Base-by-base conservation (phyloP, 1,139 yeast genomes). In the Kurtzmaniella quercitrusa region DNA sequence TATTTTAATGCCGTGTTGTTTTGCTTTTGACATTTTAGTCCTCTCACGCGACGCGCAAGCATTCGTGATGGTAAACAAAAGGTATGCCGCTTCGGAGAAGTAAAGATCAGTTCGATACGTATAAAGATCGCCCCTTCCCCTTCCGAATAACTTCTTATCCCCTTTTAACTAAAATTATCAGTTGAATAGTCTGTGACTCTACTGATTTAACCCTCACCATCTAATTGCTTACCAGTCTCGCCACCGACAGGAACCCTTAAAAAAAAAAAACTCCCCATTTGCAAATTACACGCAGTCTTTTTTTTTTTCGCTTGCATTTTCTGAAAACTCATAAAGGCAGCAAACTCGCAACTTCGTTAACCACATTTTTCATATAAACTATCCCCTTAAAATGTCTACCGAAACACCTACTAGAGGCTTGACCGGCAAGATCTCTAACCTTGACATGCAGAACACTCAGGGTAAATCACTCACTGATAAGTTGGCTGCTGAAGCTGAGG, bases 341-440 rank as follows among this genome's bases (percentile, higher is more conserved):
- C 11, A 16, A 34, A 34, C 6, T 11, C 19, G 17, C 19, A 15
- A 15, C 19, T 33, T 33, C 18, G n/a, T n/a, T n/a, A n/a, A n/a
- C 19, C 36, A 5, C 17, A 15, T 8, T 11, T 11, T 27, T 19
- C 27, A 45, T 42, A 48, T 43, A 46, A 21, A 31, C 40, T 42
- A 16, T 39, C 37, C 36, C 17, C 25, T 16, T 17, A 36, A 17
- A 49, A 67, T 68, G 75, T 68, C 76, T 41, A 54, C 66, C 38
- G 67, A 73, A 65, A 73, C 78, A 25, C 78, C 78, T 48, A 73
- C 77, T 48, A 68, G 63, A 62, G 78, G 77, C 38, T 70, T 73
- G 61, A 71, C 78, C 43, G 75, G 75, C 34, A 67, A 70, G 58
- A 71, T 73, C 53, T 70, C 74, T 39, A 46, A 56, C 50, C 69